A percentile compares a stretch with the other conserved stretches of the same genome.
phyloP scores from a whole-genome alignment of 352 stramenopile genomes.

The Thraustochytrium striatum region DNA sequence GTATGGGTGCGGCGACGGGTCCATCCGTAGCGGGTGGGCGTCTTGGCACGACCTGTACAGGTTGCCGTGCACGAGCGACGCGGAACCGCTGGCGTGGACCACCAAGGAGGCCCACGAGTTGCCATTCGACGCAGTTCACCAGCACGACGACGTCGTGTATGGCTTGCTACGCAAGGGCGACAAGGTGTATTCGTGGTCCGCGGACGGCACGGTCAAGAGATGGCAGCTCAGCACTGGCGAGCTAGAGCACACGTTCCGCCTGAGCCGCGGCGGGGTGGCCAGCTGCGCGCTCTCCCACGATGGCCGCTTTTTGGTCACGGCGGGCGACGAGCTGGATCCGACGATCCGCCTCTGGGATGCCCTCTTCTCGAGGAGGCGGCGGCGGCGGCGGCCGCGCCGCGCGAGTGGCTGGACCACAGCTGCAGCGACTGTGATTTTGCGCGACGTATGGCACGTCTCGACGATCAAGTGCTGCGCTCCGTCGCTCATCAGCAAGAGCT shows the following conservation, averaged over 20 bases:
- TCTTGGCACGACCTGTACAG: background rate
- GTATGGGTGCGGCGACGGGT: slow-evolving; percentile 29
- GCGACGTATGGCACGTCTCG: background rate
- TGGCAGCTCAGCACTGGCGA: slow-evolving; percentile 15
- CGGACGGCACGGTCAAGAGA: slow-evolving; percentile 20
- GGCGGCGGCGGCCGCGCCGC: too few relatives aligned
- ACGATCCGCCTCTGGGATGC: slow-evolving; percentile 30
- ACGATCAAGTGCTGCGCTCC: background rate
- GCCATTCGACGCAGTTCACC: background rate
- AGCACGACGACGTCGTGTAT: slow-evolving; percentile 27
- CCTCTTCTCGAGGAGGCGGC: background rate
- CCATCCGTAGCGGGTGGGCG: slow-evolving; percentile 22
- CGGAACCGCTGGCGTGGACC: background rate
- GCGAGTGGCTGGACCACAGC: background rate
- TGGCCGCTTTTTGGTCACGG: slow-evolving; percentile 1
- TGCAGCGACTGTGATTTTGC: background rate
- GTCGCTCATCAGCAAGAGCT: background rate
- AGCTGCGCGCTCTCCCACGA: background rate
- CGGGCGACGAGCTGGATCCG: background rate
- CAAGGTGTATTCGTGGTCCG: slow-evolving; percentile 12
- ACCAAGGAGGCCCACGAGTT: background rate
- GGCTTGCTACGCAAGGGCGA: background rate
- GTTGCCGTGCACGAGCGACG: background rate
- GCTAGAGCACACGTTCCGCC: background rate
- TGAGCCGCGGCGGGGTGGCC: background rate